Percentiles rank a stretch among this genome's conserved stretches.
phyloP scores from a whole-genome alignment of 139 green algal genomes.

The Raphidocelis subcapitata region DNA sequence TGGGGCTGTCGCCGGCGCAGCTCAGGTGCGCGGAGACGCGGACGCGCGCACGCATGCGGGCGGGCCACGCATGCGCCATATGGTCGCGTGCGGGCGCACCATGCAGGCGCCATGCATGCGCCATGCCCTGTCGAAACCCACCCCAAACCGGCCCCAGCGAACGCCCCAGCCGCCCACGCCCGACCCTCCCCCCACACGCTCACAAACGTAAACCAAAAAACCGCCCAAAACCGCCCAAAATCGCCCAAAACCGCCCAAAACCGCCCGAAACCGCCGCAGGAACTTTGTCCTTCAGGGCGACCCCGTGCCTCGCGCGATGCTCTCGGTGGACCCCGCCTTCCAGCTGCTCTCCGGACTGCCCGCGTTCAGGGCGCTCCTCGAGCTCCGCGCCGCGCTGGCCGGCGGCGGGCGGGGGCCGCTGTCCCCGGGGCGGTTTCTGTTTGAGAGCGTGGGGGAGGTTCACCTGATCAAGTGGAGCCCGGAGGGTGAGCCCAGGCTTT shows the following conservation, averaged over 20 bases:
- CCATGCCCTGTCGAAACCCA: too few relatives aligned
- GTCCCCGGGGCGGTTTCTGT: constrained; percentile 51
- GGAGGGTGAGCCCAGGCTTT: neutral
- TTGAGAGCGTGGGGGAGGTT: constrained; percentile 50
- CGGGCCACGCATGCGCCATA: too few relatives aligned
- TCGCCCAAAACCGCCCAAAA: too few relatives aligned
- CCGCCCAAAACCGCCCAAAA: too few relatives aligned
- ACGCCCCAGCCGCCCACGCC: too few relatives aligned
- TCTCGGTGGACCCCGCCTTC: constrained; percentile 63
- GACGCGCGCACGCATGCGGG: too few relatives aligned
- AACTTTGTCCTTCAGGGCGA: constrained; percentile 73
- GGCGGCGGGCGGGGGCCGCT: constrained; percentile 33
- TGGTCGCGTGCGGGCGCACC: too few relatives aligned
- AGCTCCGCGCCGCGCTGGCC: constrained; percentile 37
- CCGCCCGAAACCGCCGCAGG: constrained; percentile 2
- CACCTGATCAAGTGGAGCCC: constrained; percentile 44
- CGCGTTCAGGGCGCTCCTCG: constrained; percentile 38
- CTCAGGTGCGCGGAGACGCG: neutral
- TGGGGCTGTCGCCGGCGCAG: neutral
- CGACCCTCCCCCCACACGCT: too few relatives aligned
- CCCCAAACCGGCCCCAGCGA: too few relatives aligned
- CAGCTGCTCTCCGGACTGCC: neutral
- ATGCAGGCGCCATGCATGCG: too few relatives aligned
- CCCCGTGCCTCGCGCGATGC: constrained; percentile 59
- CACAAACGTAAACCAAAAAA: too few relatives aligned